These are phyloP conservation scores for Beauveria sp. DNA, from an alignment of 2,329 filamentous ascomycete species.

Conservation along the genomic window DNA sequence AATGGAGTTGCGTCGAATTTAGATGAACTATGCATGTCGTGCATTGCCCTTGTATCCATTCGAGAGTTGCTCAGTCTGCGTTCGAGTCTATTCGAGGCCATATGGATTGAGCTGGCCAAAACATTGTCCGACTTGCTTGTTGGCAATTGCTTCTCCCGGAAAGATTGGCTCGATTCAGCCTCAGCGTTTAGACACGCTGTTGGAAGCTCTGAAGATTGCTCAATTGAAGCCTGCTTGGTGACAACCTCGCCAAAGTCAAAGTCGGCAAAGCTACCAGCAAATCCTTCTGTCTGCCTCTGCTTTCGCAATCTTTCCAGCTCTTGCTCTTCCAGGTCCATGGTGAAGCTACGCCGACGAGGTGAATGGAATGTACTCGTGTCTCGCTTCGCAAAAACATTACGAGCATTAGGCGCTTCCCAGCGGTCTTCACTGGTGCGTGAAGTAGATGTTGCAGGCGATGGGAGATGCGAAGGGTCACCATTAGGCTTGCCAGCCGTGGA, in stretches of 20 bases:
- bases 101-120: not conserved
- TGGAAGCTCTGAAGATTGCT: slow-evolving; percentile 2
- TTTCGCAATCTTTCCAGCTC: slow-evolving; percentile 17
- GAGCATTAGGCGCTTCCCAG: slow-evolving; percentile 35
- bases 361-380: slow-evolving; percentile 42
- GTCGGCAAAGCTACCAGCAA: slow-evolving; percentile 30
- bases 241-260: slow-evolving; percentile 31
- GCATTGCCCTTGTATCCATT: not conserved
- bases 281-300: slow-evolving; percentile 23
- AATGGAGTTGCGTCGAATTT: not conserved
- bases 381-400: slow-evolving; percentile 41
- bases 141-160: not conserved
- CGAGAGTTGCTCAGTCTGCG: not conserved
- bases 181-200: not conserved
- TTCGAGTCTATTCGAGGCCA: not conserved
- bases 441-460: slow-evolving; percentile 35
- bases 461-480: slow-evolving; percentile 26
- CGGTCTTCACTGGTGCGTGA: slow-evolving; percentile 34
- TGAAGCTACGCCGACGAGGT: slow-evolving; percentile 39
- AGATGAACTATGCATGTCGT: not conserved
- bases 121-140: not conserved
- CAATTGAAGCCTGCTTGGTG: slow-evolving; percentile 13
- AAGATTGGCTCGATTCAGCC: not conserved
- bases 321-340: slow-evolving; percentile 37
- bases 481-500: not conserved